Evolutionary conservation across 1,284 basidiomycete genomes (phyloP).

Genomic region (Boletus semigastroideus): DNA sequence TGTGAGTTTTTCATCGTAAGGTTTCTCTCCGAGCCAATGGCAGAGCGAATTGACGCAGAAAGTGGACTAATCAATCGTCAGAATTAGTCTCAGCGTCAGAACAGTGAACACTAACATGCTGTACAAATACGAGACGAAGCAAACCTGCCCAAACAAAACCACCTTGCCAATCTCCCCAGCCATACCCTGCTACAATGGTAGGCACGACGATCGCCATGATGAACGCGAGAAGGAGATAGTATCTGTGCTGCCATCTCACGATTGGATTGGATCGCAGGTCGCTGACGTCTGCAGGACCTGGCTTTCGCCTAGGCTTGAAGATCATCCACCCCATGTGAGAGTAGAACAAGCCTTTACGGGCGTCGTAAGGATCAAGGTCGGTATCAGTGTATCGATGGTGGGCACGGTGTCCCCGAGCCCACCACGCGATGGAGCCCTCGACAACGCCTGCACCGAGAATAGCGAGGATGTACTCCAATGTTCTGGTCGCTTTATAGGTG

Average conservation of each 20-base stretch:
- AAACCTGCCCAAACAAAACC: constrained; percentile 83
- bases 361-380: constrained; percentile 88
- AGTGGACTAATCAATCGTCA: constrained; percentile 56
- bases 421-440: constrained; percentile 89
- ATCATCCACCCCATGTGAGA: constrained; percentile 91
- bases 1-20: constrained; percentile 91
- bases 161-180: constrained; percentile 80
- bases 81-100: background rate
- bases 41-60: constrained; percentile 93
- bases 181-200: constrained; percentile 68
- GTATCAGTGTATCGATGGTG: constrained; percentile 94
- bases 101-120: constrained; percentile 61
- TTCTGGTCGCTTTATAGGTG: constrained; percentile 79
- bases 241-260: constrained; percentile 82
- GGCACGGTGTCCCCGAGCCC: constrained; percentile 86
- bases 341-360: constrained; percentile 76
- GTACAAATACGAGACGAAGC: constrained; percentile 77
- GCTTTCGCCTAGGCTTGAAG: constrained; percentile 80
- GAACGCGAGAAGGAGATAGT: constrained; percentile 71
- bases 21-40: constrained; percentile 87
- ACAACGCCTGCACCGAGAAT: constrained; percentile 81
- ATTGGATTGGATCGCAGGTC: constrained; percentile 77
- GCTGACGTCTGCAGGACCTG: constrained; percentile 82
- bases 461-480: constrained; percentile 77
- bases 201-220: constrained; percentile 73